Evolutionary conservation across 2,329 filamentous ascomycete genomes (phyloP).

Genomic region (Alternaria postmessia): DNA sequence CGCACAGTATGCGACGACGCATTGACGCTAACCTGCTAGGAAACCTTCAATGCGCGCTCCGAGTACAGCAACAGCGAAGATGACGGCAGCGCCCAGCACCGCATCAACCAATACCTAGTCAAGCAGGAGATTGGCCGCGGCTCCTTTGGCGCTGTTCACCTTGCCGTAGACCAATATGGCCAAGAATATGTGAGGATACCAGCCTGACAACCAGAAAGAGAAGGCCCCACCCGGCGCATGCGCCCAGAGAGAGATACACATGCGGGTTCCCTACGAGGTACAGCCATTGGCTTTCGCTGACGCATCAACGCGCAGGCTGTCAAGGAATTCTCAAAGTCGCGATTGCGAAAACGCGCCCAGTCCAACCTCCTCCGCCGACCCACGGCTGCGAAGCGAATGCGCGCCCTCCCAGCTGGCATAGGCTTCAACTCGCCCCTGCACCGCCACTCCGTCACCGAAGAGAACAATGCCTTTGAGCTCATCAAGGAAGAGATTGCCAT

Average conservation of each 20-base stretch:
- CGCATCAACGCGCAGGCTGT: constrained; percentile 70
- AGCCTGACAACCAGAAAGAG: constrained; percentile 18
- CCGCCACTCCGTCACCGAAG: constrained; percentile 64
- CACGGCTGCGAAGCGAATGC: constrained; percentile 61
- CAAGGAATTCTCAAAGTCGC: constrained; percentile 96
- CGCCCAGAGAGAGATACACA: constrained; percentile 14
- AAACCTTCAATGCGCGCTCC: constrained; percentile 89
- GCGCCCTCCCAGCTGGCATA: constrained; percentile 61
- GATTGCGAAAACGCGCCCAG: constrained; percentile 87
- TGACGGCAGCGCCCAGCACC: constrained; percentile 81
- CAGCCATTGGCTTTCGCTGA: constrained; percentile 37
- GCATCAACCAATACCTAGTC: constrained; percentile 95
- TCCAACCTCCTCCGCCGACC: constrained; percentile 81
- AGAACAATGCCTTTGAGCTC: constrained; percentile 78
- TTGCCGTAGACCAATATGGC: constrained; percentile 88
- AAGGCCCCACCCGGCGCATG: constrained; percentile 1
- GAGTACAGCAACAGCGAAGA: constrained; percentile 85
- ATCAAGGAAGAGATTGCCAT: constrained; percentile 98
- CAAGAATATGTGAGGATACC: constrained; percentile 81
- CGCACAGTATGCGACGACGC: not conserved
- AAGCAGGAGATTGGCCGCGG: constrained; percentile 95
- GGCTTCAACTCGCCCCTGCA: constrained; percentile 71
- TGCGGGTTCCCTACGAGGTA: constrained; percentile 34
- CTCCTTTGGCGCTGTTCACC: constrained; percentile 92
- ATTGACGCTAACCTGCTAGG: constrained; percentile 58